Evolutionary conservation across 768 basidiomycete species (phyloP).

Genomic region (Tylopilus vinaceipallidus): DNA sequence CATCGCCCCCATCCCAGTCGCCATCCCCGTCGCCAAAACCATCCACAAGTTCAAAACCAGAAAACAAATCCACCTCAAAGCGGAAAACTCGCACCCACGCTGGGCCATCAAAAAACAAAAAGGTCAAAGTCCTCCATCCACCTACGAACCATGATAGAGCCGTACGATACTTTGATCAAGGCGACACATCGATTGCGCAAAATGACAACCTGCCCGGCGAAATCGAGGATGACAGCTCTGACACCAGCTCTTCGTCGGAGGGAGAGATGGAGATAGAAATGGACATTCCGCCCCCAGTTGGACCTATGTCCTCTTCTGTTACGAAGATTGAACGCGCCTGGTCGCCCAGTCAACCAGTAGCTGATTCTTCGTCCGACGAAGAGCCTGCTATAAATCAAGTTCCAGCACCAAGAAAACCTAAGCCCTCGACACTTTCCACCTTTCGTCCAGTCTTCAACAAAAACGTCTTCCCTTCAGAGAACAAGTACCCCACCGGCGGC

Average conservation of each 20-base stretch:
- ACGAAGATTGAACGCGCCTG: constrained; percentile 40
- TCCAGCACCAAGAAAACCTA: constrained; percentile 8
- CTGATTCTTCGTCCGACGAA: constrained; percentile 51
- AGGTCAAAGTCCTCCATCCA: constrained; percentile 26
- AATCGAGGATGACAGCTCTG: constrained; percentile 36
- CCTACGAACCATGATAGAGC: constrained; percentile 27
- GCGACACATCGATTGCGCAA: constrained; percentile 34
- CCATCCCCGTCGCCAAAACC: constrained; percentile 12
- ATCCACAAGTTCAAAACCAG: not conserved
- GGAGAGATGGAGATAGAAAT: constrained; percentile 24
- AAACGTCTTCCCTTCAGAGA: constrained; percentile 31
- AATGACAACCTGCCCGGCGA: constrained; percentile 26
- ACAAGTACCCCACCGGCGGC: not conserved
- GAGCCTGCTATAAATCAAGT: constrained; percentile 10
- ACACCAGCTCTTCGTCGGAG: constrained; percentile 22
- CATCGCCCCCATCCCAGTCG: constrained; percentile 1
- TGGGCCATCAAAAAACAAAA: constrained; percentile 28
- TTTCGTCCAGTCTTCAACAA: constrained; percentile 44
- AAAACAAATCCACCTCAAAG: constrained; percentile 38
- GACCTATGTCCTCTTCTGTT: constrained; percentile 13
- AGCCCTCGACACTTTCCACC: constrained; percentile 40
- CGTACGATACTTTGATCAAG: constrained; percentile 35
- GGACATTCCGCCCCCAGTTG: constrained; percentile 15
- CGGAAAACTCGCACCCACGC: constrained; percentile 39
- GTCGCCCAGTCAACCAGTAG: constrained; percentile 56